These are phyloP conservation scores for Starmerella roubikii DNA, from an alignment of 805 yeast species.

Conservation along the genomic window DNA sequence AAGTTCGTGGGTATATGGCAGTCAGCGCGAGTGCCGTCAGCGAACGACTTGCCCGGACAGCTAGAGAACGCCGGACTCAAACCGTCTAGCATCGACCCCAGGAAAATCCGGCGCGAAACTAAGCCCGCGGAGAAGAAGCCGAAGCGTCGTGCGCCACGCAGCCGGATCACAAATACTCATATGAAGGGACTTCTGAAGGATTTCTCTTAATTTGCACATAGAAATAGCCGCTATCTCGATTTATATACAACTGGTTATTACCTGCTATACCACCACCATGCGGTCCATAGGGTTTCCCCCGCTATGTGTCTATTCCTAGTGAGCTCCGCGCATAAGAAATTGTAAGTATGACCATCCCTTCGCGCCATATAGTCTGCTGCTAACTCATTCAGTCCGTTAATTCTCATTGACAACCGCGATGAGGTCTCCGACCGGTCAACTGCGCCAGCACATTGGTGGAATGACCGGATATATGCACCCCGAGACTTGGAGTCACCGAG, in stretches of 20 bases:
- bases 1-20: conserved; percentile 79
- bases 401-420: conserved; percentile 74
- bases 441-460: conserved; percentile 36
- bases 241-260: no score
- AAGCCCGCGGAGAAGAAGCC: conserved; percentile 53
- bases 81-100: conserved; percentile 98
- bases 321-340: conserved; percentile 55
- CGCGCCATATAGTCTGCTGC: no score
- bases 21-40: conserved; percentile 62
- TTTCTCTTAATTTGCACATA: conserved; percentile 29
- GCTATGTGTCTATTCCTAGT: conserved; percentile 69
- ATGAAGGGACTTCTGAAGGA: conserved; percentile 92
- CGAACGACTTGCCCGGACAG: conserved; percentile 64
- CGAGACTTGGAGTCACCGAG: conserved; percentile 56
- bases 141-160: conserved; percentile 76
- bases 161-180: conserved; percentile 90
- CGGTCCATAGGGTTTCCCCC: no score
- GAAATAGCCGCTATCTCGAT: neutral
- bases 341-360: no score
- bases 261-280: no score
- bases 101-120: conserved; percentile 53
- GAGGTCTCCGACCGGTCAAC: conserved; percentile 72
- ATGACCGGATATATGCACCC: conserved; percentile 47
- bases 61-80: conserved; percentile 76
- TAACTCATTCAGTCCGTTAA: conserved; percentile 36